A percentile compares a stretch with the other conserved stretches of the same genome.
Evolutionary conservation across 441 rosid genomes (phyloP).

Genomic region (Euphorbia schlechtendalii): DNA sequence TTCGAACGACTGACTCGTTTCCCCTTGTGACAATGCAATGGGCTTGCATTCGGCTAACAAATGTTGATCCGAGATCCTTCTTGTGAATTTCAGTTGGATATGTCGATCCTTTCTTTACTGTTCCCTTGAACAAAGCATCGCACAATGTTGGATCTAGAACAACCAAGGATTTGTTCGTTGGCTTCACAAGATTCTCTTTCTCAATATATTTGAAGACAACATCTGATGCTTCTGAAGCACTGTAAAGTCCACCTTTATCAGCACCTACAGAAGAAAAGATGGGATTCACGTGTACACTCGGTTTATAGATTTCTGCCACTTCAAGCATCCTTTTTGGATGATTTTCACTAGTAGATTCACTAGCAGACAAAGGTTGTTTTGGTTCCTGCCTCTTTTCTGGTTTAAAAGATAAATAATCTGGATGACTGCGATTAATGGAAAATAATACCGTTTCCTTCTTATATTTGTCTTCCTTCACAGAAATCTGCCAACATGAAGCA

Average conservation of each 20-base stretch:
- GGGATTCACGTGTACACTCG: constrained; percentile 72
- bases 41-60: constrained; percentile 78
- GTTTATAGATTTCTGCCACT: constrained; percentile 74
- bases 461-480: constrained; percentile 81
- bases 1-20: constrained; percentile 62
- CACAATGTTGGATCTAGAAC: constrained; percentile 75
- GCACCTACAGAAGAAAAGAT: constrained; percentile 78
- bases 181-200: constrained; percentile 75
- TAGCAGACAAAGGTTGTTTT: constrained; percentile 39
- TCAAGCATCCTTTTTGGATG: constrained; percentile 52
- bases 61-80: constrained; percentile 66
- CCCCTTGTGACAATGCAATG: constrained; percentile 70
- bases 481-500: constrained; percentile 39
- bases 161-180: constrained; percentile 53
- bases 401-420: constrained; percentile 62
- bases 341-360: constrained; percentile 31
- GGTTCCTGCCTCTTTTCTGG: constrained; percentile 67
- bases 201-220: constrained; percentile 69
- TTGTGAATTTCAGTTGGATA: constrained; percentile 88
- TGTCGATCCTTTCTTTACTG: constrained; percentile 80
- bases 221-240: constrained; percentile 78
- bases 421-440: constrained; percentile 57
- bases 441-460: constrained; percentile 71
- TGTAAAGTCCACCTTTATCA: constrained; percentile 60
- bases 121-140: constrained; percentile 85